phyloP scores from a whole-genome alignment of 2,329 filamentous ascomycete species.

The Aspergillus floridensis region DNA sequence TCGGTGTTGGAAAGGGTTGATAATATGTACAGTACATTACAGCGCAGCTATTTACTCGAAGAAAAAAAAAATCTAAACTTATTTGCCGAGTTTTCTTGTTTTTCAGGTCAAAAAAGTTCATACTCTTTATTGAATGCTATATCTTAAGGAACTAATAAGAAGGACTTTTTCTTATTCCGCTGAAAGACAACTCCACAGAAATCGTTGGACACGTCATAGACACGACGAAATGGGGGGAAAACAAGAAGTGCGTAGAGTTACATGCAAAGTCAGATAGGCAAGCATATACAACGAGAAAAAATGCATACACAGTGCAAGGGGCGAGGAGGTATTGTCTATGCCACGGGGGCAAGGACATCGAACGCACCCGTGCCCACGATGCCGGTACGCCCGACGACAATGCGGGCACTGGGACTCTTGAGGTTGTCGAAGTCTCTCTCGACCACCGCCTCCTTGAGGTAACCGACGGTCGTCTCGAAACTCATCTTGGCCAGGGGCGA shows the following conservation, averaged over 20 bases:
- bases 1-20: slow-evolving; percentile 21
- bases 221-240: not conserved
- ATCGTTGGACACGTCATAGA: slow-evolving; percentile 36
- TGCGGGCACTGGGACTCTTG: slow-evolving; percentile 76
- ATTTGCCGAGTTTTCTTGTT: not conserved
- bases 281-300: slow-evolving; percentile 21
- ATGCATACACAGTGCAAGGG: slow-evolving; percentile 10
- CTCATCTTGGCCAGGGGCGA: slow-evolving; percentile 98
- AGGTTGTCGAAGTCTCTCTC: slow-evolving; percentile 90
- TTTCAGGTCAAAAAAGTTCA: slow-evolving; percentile 5
- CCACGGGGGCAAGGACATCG: slow-evolving; percentile 68
- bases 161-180: slow-evolving; percentile 34
- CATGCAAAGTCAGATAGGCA: slow-evolving; percentile 15
- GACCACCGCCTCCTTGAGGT: slow-evolving; percentile 86
- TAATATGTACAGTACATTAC: slow-evolving; percentile 6
- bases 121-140: slow-evolving; percentile 27
- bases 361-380: slow-evolving; percentile 88
- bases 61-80: not conserved
- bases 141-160: slow-evolving; percentile 27
- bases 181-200: slow-evolving; percentile 38
- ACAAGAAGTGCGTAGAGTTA: slow-evolving; percentile 26
- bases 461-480: slow-evolving; percentile 94
- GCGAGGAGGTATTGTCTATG: slow-evolving; percentile 25
- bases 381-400: slow-evolving; percentile 81
- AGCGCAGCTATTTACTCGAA: not conserved